Base-by-base conservation (phyloP, 2,329 filamentous ascomycete species). In the Colletotrichum limetticola region DNA sequence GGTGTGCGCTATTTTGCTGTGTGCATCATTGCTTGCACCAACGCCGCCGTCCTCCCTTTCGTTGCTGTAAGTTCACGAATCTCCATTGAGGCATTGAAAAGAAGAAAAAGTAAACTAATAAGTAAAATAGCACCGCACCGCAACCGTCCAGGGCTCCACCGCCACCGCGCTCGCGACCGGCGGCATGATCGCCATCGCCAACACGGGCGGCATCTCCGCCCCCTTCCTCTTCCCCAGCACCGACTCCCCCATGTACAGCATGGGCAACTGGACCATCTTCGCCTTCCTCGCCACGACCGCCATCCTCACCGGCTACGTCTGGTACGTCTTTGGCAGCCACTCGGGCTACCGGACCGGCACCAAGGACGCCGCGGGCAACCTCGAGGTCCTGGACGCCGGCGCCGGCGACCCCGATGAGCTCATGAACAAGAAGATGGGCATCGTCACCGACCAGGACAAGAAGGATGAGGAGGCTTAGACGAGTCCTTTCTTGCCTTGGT, bases 201-300 rank as follows among this genome's bases (percentile, higher is more conserved):
- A 82, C 75, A 78, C 75, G 1, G 80, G 80, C 28, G 80, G 80
- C 7, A 81, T 82, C 61, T 75, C 81, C 11, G 79, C 80, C 0
- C 79, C 80, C 6, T 82, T 82, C 75, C 74, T 81, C 19, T 82
- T 82, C 75, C 79, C 79, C 3, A 72, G 78, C 66, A 74, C 52
- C 71, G 78, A 77, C 19, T 76, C 74, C 0, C 79, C 79, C 61
- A 80, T 81, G 78, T 81, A 81, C 72, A 75, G 76, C 1, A 80
- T 79, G 79, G 79, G 79, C 30, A 81, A 81, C 76, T 81, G 79
- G 79, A 81, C 79, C 14, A 78, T 81, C 3, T 81, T 81, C 35
- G 78, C 74, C 9, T 80, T 80, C 72, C 78, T 81, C 8, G 68
- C 77, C 12, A 57, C 75, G 4, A 77, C 79, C 4, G 77, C 74